Evolutionary conservation across 768 basidiomycete species (phyloP).

Genomic region (Jaapia argillacea): DNA sequence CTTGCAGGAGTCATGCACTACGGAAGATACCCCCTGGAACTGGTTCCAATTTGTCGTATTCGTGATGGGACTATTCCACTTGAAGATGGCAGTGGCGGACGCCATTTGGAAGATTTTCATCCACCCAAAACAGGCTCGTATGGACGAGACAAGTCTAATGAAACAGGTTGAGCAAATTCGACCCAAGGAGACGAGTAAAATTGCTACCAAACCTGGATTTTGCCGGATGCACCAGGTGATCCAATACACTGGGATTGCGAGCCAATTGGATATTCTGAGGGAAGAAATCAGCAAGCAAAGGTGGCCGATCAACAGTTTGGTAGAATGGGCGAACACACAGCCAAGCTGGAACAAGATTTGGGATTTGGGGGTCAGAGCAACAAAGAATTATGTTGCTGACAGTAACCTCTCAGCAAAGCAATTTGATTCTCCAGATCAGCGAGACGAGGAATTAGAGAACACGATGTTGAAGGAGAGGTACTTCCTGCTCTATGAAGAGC

Average conservation of each 20-base stretch:
- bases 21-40: slow-evolving; percentile 19
- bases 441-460: slow-evolving; percentile 27
- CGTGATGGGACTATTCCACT: neutral
- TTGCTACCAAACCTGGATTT: slow-evolving; percentile 17
- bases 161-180: slow-evolving; percentile 10
- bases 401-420: slow-evolving; percentile 3
- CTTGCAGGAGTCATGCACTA: slow-evolving; percentile 7
- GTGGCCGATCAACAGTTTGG: slow-evolving; percentile 9
- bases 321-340: slow-evolving; percentile 19
- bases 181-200: slow-evolving; percentile 16
- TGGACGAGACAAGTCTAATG: slow-evolving; percentile 9
- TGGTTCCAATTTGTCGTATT: slow-evolving; percentile 23
- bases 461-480: slow-evolving; percentile 20
- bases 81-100: slow-evolving; percentile 1
- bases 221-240: slow-evolving; percentile 20
- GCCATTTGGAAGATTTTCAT: slow-evolving; percentile 7
- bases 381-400: slow-evolving; percentile 11
- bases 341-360: slow-evolving; percentile 18
- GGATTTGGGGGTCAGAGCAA: slow-evolving; percentile 15
- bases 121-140: slow-evolving; percentile 1
- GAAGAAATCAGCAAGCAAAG: slow-evolving; percentile 9
- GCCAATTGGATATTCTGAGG: slow-evolving; percentile 17
- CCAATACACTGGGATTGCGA: slow-evolving; percentile 9
- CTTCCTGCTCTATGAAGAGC: slow-evolving; percentile 30
- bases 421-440: neutral